phyloP scores from a whole-genome alignment of 1,139 yeast genomes.

The Ogataea hybrid region DNA sequence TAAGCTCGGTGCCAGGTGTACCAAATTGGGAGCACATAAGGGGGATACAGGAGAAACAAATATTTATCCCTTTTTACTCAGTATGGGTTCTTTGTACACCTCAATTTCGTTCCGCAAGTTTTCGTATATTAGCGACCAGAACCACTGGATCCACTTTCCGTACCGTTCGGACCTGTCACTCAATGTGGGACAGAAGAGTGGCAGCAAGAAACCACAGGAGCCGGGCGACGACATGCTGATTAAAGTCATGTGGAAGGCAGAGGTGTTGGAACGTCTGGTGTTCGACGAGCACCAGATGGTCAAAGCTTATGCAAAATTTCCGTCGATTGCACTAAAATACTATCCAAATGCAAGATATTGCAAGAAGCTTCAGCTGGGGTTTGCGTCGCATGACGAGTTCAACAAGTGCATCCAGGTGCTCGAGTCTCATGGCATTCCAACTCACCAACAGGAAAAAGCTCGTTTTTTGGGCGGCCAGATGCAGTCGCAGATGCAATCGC shows the following conservation, averaged over 20 bases:
- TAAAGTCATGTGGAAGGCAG: slow-evolving; percentile 25
- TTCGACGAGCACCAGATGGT: slow-evolving; percentile 15
- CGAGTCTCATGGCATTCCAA: slow-evolving; percentile 13
- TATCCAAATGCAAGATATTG: slow-evolving; percentile 11
- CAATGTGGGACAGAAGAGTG: slow-evolving; percentile 15
- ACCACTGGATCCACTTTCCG: slow-evolving; percentile 28
- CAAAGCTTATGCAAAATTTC: slow-evolving; percentile 23
- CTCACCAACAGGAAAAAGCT: slow-evolving; percentile 11
- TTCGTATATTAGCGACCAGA: slow-evolving; percentile 17
- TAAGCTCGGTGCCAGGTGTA: too few species aligned
- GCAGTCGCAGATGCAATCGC: background rate
- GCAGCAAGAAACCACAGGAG: background rate
- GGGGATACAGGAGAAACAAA: too few species aligned
- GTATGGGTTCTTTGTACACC: slow-evolving; percentile 5
- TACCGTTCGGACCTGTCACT: slow-evolving; percentile 24
- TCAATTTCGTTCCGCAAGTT: slow-evolving; percentile 20
- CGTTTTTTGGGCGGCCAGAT: slow-evolving; percentile 3
- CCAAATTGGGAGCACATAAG: too few species aligned
- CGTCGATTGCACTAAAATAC: slow-evolving; percentile 26
- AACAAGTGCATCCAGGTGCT: slow-evolving; percentile 15
- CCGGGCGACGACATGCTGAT: slow-evolving; percentile 9
- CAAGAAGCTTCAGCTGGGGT: slow-evolving; percentile 22
- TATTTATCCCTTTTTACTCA: background rate
- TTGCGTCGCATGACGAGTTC: slow-evolving; percentile 12
- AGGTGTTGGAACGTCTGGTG: slow-evolving; percentile 22